These are phyloP conservation scores for Cubamyces sp. DNA, from an alignment of 768 basidiomycete genomes.

Conservation along the genomic window DNA sequence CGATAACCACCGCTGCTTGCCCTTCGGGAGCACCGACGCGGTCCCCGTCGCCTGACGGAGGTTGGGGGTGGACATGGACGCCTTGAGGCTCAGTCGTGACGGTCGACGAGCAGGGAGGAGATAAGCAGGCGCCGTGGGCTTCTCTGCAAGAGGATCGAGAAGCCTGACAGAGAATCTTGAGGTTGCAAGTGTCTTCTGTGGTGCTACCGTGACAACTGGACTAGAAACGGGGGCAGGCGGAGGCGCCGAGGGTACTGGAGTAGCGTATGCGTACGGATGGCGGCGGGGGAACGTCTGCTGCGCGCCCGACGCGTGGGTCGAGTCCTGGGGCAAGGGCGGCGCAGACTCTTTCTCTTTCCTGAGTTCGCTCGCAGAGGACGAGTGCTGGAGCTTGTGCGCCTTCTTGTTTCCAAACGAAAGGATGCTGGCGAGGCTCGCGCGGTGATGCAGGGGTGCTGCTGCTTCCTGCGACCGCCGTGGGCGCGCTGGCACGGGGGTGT, in stretches of 20 bases:
- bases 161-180: conserved; percentile 32
- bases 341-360: conserved; percentile 20
- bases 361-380: conserved; percentile 26
- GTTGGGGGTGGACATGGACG: conserved; percentile 70
- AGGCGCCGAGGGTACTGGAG: conserved; percentile 32
- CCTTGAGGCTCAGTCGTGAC: conserved; percentile 45
- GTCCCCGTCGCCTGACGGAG: conserved; percentile 42
- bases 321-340: conserved; percentile 11
- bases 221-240: conserved; percentile 21
- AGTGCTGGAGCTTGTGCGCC: conserved; percentile 28
- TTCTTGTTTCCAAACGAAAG: conserved; percentile 48
- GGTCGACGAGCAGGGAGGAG: conserved; percentile 28
- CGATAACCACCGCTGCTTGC: conserved; percentile 67
- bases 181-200: conserved; percentile 18
- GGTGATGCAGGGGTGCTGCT: conserved; percentile 24
- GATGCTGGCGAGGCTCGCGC: conserved; percentile 54
- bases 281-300: conserved; percentile 28
- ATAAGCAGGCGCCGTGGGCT: conserved; percentile 23
- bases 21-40: conserved; percentile 37
- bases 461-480: conserved; percentile 30
- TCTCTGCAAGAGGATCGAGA: conserved; percentile 29
- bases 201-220: conserved; percentile 23
- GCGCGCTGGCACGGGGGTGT: conserved; percentile 51
- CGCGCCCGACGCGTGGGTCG: conserved; percentile 1
- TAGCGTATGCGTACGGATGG: conserved; percentile 59